Evolutionary conservation across 129 eudicot genomes (phyloP).

Genomic region (Flaveria robusta): DNA sequence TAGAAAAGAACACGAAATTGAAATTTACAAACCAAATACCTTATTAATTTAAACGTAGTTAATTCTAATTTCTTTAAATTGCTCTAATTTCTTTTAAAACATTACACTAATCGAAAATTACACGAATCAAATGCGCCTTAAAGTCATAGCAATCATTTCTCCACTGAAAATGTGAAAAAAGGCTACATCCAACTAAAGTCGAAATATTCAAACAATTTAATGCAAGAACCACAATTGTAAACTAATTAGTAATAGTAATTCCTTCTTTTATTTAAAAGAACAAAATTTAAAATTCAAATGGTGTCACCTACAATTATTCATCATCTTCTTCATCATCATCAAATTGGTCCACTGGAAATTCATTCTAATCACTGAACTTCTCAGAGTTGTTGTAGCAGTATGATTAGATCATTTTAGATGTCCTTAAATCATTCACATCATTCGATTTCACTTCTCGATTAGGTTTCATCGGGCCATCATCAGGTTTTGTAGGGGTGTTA

Average conservation of each 20-base stretch:
- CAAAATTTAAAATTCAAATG: constrained; percentile 11
- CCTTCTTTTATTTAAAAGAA: constrained; percentile 18
- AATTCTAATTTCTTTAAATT: no score
- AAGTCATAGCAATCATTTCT: constrained; percentile 7
- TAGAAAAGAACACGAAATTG: no score
- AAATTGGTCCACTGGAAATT: constrained; percentile 15
- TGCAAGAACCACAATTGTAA: constrained; percentile 23
- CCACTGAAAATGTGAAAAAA: background rate
- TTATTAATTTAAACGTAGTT: no score
- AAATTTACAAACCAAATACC: no score
- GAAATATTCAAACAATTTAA: background rate
- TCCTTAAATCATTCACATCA: constrained; percentile 24
- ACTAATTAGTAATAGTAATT: background rate
- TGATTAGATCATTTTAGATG: constrained; percentile 45
- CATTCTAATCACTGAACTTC: constrained; percentile 26
- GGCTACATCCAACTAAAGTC: constrained; percentile 14
- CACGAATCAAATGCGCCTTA: no score
- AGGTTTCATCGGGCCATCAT: constrained; percentile 38
- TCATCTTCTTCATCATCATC: constrained; percentile 29
- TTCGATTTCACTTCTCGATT: constrained; percentile 31
- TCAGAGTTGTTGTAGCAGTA: constrained; percentile 43
- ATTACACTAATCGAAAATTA: no score
- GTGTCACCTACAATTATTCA: constrained; percentile 41
- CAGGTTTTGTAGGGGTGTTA: constrained; percentile 36
- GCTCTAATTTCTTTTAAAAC: no score